Evolutionary conservation across 306 rosid species (phyloP), one percentile per base, ranked within the genome.

Genomic region (Dryas drummondii): DNA sequence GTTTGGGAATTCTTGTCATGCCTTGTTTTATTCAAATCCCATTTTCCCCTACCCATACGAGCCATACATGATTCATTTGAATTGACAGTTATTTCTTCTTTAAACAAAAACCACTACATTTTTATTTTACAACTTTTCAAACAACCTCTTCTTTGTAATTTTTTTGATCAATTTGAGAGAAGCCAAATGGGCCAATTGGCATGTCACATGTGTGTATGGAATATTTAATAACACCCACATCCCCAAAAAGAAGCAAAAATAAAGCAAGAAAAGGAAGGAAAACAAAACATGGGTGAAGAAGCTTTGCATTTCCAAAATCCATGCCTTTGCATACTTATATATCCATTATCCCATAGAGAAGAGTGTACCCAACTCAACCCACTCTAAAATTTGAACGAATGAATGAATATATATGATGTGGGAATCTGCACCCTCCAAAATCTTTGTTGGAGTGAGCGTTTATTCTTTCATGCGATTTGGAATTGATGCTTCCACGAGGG

Each of bases 401-500:
- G 13, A 49, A 40, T 51, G 1, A 60, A 61, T 27, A 67, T 9
- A 46, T 14, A 12, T n/a, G 27, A 40, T 44, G 52, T 77, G 81
- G 83, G 84, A 84, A 86, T 75, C 76, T 77, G 63, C 72, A 71
- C 76, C 70, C 47, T 74, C 71, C 78, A 67, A 80, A 78, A 89
- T 91, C 97, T 82, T 87, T 73, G 76, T 91, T 81, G 97, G 91
- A 83, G 87, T 84, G 84, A 72, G 82, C 87, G 93, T 79, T 85
- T 80, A 85, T 87, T 81, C 83, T 83, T 70, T 80, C 80, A 77
- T 74, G 77, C 76, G 63, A 63, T 59, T 32, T 84, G 78, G 86
- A 77, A 85, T 83, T 87, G 84, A 84, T 86, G 87, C 90, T 62
- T 73, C 88, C 88, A 84, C 83, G 63, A 44, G 57, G 71, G 37